Evolutionary conservation across 2,329 filamentous ascomycete genomes (phyloP).

Genomic region (Phyllosticta citrichinensis): DNA sequence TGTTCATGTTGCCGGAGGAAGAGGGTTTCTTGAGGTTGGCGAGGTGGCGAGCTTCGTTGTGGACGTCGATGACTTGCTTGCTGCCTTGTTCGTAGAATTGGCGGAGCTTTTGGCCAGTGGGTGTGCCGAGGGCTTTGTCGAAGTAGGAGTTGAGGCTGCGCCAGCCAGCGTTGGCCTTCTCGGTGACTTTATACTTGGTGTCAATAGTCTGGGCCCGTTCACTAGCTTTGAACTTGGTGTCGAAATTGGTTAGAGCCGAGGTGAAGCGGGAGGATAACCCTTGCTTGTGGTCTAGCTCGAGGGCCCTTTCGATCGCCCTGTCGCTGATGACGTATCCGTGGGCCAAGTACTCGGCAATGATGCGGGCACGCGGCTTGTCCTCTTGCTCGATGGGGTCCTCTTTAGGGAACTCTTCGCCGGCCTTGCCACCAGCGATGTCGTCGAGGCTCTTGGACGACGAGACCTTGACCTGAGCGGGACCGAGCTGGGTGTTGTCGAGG

Average conservation of each 20-base stretch:
- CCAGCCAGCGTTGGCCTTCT: slow-evolving; percentile 58
- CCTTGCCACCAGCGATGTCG: slow-evolving; percentile 51
- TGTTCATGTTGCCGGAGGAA: not conserved
- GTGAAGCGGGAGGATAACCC: slow-evolving; percentile 76
- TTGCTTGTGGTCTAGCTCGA: slow-evolving; percentile 83
- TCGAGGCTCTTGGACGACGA: slow-evolving; percentile 58
- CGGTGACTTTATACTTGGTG: slow-evolving; percentile 69
- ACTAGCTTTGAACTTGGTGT: slow-evolving; percentile 76
- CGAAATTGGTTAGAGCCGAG: slow-evolving; percentile 62
- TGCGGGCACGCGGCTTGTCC: slow-evolving; percentile 90
- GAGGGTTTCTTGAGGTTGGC: slow-evolving; percentile 67
- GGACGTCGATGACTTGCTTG: slow-evolving; percentile 89
- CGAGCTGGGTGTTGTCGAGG: slow-evolving; percentile 92
- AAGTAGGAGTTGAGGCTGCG: slow-evolving; percentile 77
- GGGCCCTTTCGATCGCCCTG: slow-evolving; percentile 67
- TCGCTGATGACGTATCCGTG: slow-evolving; percentile 83
- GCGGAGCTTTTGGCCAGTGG: slow-evolving; percentile 78
- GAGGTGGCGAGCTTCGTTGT: slow-evolving; percentile 78
- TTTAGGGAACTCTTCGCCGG: slow-evolving; percentile 38
- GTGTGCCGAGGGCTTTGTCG: slow-evolving; percentile 80
- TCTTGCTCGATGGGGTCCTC: slow-evolving; percentile 63
- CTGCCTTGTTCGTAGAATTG: slow-evolving; percentile 77
- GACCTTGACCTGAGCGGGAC: slow-evolving; percentile 66
- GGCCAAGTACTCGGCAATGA: slow-evolving; percentile 91
- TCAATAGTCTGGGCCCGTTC: slow-evolving; percentile 81